Percentiles rank a stretch among this genome's conserved stretches.
These are phyloP conservation scores for Eragrostis curvula DNA, from an alignment of 176 grass and related monocot genomes.

Conservation along the genomic window DNA sequence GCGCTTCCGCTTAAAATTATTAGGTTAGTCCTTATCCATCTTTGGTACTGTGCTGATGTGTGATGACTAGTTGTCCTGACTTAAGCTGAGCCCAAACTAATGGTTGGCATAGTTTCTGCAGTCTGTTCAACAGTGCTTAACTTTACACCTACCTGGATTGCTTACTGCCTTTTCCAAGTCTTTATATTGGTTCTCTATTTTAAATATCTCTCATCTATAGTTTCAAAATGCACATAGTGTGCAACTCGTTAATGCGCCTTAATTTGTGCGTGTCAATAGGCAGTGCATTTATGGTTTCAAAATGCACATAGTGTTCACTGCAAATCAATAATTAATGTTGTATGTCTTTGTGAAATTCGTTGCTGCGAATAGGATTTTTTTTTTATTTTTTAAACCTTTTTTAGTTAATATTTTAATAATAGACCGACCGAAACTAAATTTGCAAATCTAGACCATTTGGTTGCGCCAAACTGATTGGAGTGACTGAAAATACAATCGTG, in stretches of 20 bases:
- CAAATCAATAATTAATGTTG: not conserved
- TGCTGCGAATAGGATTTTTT: too few species aligned
- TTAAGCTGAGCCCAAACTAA: not conserved
- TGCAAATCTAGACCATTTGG: too few species aligned
- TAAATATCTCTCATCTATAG: not conserved
- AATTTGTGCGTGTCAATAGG: not conserved
- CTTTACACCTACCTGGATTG: not conserved
- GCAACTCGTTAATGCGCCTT: too few species aligned
- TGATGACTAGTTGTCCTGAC: not conserved
- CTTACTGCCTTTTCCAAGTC: not conserved
- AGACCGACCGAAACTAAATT: too few species aligned
- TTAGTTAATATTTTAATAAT: too few species aligned
- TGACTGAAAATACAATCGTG: too few species aligned
- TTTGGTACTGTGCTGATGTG: not conserved
- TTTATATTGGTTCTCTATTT: not conserved
- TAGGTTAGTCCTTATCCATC: conserved; percentile 58
- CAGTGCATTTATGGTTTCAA: not conserved
- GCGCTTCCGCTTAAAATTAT: conserved; percentile 83
- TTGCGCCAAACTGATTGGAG: too few species aligned
- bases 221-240: too few species aligned
- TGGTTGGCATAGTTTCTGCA: not conserved
- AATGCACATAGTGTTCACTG: not conserved
- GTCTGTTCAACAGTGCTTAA: not conserved
- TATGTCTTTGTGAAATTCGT: not conserved
- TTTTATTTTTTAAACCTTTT: too few species aligned